Evolutionary conservation across 139 green algal genomes (phyloP).

Genomic region (Tetraselmis chui): DNA sequence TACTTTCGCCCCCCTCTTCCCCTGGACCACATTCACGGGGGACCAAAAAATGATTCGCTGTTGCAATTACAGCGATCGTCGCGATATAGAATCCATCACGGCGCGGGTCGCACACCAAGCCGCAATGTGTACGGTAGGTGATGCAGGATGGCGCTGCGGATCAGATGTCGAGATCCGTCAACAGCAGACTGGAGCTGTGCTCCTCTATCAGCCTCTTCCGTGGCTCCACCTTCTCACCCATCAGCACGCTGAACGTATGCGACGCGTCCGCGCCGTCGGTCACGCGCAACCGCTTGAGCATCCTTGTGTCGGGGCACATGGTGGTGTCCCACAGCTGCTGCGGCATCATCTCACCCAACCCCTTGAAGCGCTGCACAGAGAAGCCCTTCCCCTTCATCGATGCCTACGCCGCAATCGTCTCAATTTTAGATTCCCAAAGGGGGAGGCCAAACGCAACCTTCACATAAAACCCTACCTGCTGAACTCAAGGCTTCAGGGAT

Average conservation of each 20-base stretch:
- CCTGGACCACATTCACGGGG: no score
- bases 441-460: background rate
- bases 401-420: no score
- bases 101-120: no score
- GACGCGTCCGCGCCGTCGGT: conserved; percentile 75
- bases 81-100: no score
- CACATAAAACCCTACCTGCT: no score
- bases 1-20: no score
- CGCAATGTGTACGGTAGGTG: no score
- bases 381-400: background rate
- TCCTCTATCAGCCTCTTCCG: conserved; percentile 55
- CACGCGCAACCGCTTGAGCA: conserved; percentile 54
- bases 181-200: conserved; percentile 28
- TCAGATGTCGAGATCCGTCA: conserved; percentile 59
- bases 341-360: conserved; percentile 98
- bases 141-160: no score
- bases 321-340: conserved; percentile 96
- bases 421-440: background rate
- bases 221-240: conserved; percentile 77
- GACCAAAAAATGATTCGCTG: no score
- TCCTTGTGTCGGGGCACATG: conserved; percentile 75
- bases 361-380: conserved; percentile 90
- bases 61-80: no score
- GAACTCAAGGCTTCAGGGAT: no score
- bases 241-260: conserved; percentile 78